phyloP scores from a whole-genome alignment of 179 eudicot genomes.

The Silene vulgaris region DNA sequence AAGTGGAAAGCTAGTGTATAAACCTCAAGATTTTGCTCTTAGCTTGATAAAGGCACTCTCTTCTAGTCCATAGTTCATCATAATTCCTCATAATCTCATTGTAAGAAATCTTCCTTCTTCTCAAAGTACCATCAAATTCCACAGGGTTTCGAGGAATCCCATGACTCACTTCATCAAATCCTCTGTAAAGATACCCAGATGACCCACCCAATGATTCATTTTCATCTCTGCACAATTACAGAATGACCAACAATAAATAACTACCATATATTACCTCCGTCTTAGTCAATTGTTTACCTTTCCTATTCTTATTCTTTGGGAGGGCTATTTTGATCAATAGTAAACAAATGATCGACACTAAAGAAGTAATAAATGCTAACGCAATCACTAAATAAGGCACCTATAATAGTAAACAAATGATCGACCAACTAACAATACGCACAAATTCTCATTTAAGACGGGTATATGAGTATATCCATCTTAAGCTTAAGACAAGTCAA shows the following conservation, averaged over 20 bases:
- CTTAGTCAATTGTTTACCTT: too few species aligned
- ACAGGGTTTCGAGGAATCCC: constrained; percentile 20
- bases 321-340: background rate
- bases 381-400: too few species aligned
- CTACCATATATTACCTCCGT: background rate
- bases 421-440: too few species aligned
- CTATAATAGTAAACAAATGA: too few species aligned
- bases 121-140: constrained; percentile 35
- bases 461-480: too few species aligned
- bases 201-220: constrained; percentile 30
- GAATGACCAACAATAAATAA: background rate
- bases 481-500: too few species aligned
- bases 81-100: constrained; percentile 46
- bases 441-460: too few species aligned
- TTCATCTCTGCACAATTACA: constrained; percentile 27
- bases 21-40: constrained; percentile 59
- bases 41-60: constrained; percentile 41
- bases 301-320: background rate
- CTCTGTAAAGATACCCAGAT: constrained; percentile 25
- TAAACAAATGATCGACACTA: background rate
- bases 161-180: constrained; percentile 25
- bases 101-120: constrained; percentile 34
- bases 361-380: too few species aligned
- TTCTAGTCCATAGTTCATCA: constrained; percentile 33
- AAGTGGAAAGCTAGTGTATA: constrained; percentile 10